Evolutionary conservation across 2,329 filamentous ascomycete genomes (phyloP).

Genomic region (Talaromyces sp.): DNA sequence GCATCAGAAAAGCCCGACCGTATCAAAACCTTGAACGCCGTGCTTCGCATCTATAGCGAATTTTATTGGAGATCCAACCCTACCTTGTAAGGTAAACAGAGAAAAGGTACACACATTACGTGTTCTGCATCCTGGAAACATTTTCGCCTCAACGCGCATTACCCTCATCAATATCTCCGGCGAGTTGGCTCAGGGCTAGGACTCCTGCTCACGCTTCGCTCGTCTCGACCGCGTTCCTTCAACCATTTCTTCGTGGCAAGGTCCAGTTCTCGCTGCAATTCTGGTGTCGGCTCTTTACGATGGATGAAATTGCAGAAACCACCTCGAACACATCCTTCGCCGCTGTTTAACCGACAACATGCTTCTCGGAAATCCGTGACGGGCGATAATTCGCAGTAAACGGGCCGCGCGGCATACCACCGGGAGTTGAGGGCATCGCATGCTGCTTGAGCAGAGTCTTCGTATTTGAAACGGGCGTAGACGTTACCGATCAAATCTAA

Average conservation of each 20-base stretch:
- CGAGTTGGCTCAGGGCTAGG: conserved; percentile 80
- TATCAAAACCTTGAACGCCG: conserved; percentile 11
- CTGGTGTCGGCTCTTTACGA: conserved; percentile 84
- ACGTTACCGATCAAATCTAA: conserved; percentile 94
- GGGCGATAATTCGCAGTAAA: conserved; percentile 95
- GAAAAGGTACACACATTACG: neutral
- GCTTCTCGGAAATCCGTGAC: conserved; percentile 98
- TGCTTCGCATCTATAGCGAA: conserved; percentile 7
- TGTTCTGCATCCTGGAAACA: neutral
- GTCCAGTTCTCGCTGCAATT: conserved; percentile 81
- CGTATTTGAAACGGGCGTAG: conserved; percentile 99
- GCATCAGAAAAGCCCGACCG: conserved; percentile 2
- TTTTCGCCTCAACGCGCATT: conserved; percentile 20
- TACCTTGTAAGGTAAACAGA: neutral
- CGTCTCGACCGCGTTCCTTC: conserved; percentile 74
- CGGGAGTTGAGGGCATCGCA: conserved; percentile 90
- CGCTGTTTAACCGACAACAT: conserved; percentile 88
- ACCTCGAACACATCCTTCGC: conserved; percentile 90
- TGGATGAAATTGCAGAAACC: conserved; percentile 99
- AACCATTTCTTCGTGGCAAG: conserved; percentile 96
- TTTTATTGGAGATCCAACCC: neutral
- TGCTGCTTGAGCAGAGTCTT: conserved; percentile 87
- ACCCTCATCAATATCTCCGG: conserved; percentile 57
- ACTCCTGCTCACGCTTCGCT: conserved; percentile 73
- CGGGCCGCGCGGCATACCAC: conserved; percentile 95